Evolutionary conservation across 2,329 filamentous ascomycete genomes (phyloP).

Genomic region (Ceratocystis papillata): DNA sequence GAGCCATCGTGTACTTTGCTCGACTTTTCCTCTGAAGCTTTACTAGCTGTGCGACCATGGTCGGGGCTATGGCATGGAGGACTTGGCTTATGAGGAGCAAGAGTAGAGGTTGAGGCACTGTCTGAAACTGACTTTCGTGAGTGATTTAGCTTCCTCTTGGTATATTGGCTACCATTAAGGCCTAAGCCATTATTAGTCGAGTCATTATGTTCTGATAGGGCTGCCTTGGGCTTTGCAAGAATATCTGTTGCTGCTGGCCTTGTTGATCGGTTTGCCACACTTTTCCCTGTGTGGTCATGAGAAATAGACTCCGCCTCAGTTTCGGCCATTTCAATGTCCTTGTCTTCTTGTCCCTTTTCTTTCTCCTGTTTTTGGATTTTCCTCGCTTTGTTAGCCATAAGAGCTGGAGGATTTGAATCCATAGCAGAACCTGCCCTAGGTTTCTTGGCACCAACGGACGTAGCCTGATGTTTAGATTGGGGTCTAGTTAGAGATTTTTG

Average conservation of each 20-base stretch:
- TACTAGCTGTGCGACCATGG: not conserved
- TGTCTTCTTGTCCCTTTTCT: constrained; percentile 25
- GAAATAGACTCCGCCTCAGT: not conserved
- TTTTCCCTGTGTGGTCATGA: not conserved
- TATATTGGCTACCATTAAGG: not conserved
- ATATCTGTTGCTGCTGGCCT: not conserved
- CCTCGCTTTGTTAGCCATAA: constrained; percentile 14
- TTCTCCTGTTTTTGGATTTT: constrained; percentile 11
- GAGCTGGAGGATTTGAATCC: constrained; percentile 21
- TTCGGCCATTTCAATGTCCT: not conserved
- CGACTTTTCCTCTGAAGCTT: constrained; percentile 24
- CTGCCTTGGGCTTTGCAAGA: not conserved
- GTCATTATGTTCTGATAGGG: not conserved
- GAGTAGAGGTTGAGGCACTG: not conserved
- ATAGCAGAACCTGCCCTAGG: not conserved
- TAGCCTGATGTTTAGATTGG: not conserved
- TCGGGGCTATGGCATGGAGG: not conserved
- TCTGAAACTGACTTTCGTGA: not conserved
- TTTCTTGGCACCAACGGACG: not conserved
- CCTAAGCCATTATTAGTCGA: not conserved
- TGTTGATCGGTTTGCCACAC: not conserved
- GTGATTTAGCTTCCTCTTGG: not conserved
- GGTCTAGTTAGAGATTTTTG: not conserved
- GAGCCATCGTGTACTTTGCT: constrained; percentile 23
- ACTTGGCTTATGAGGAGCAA: not conserved